These are phyloP conservation scores for Aureobasidium mangrovei DNA, from an alignment of 2,329 filamentous ascomycete genomes.

Conservation along the genomic window DNA sequence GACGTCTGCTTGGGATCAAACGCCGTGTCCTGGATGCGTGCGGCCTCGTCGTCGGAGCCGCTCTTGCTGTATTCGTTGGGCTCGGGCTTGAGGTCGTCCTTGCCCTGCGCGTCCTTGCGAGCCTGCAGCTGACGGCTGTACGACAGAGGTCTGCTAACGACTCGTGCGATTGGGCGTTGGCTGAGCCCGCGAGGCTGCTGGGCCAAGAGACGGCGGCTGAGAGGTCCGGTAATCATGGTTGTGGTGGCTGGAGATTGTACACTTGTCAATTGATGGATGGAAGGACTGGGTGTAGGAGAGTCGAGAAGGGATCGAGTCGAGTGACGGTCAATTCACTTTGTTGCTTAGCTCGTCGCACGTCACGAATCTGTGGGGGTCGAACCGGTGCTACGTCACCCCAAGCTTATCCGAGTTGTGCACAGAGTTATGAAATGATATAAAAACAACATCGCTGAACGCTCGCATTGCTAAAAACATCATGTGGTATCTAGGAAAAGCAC, in stretches of 20 bases:
- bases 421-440: not conserved
- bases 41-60: constrained; percentile 52
- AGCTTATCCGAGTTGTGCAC: not conserved
- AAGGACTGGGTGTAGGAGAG: not conserved
- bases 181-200: constrained; percentile 11
- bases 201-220: constrained; percentile 12
- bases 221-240: constrained; percentile 5
- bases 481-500: not conserved
- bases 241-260: not conserved
- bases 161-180: constrained; percentile 3
- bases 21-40: constrained; percentile 50
- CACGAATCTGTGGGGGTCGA: too few species aligned
- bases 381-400: too few species aligned
- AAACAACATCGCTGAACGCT: not conserved
- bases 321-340: constrained; percentile 2
- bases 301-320: not conserved
- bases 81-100: constrained; percentile 55
- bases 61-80: constrained; percentile 60
- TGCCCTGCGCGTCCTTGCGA: constrained; percentile 38
- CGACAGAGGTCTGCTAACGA: constrained; percentile 13
- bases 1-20: constrained; percentile 61
- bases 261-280: not conserved
- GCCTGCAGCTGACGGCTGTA: constrained; percentile 23
- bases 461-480: not conserved
- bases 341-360: not conserved